phyloP scores from a whole-genome alignment of 129 eudicot genomes.

The Flaveria linearis region DNA sequence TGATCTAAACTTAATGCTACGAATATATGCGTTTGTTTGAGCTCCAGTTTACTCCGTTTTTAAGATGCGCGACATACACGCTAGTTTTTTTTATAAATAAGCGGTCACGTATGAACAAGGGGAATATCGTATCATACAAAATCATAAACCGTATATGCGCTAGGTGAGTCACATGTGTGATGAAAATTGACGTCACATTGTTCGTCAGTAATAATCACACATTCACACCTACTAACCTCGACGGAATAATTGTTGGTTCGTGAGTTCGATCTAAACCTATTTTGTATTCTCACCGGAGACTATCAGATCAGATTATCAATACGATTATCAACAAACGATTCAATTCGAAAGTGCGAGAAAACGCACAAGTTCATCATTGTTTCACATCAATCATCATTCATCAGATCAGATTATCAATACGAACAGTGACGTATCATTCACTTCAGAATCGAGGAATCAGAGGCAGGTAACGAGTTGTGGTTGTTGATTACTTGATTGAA shows the following conservation, averaged over 20 bases:
- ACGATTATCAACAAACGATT: not conserved
- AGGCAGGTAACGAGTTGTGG: constrained; percentile 17
- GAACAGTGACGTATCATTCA: not conserved
- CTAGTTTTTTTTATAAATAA: too few species aligned
- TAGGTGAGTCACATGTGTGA: not conserved
- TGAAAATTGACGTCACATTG: not conserved
- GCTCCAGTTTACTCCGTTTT: too few species aligned
- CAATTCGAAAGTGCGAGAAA: not conserved
- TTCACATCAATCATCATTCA: not conserved
- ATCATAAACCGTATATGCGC: too few species aligned
- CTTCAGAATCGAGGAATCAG: not conserved
- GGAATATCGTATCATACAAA: too few species aligned
- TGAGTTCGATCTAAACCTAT: not conserved
- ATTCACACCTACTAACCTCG: not conserved
- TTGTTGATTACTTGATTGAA: constrained; percentile 6
- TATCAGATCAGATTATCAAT: not conserved
- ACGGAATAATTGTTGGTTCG: not conserved
- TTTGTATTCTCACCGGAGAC: not conserved
- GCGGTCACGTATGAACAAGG: too few species aligned
- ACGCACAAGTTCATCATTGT: not conserved
- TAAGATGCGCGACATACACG: too few species aligned
- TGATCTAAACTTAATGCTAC: too few species aligned
- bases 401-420: not conserved
- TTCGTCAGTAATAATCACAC: not conserved
- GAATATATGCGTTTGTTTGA: too few species aligned